Base-by-base conservation (phyloP, 306 rosid species). In the Inga leiocalycina region DNA sequence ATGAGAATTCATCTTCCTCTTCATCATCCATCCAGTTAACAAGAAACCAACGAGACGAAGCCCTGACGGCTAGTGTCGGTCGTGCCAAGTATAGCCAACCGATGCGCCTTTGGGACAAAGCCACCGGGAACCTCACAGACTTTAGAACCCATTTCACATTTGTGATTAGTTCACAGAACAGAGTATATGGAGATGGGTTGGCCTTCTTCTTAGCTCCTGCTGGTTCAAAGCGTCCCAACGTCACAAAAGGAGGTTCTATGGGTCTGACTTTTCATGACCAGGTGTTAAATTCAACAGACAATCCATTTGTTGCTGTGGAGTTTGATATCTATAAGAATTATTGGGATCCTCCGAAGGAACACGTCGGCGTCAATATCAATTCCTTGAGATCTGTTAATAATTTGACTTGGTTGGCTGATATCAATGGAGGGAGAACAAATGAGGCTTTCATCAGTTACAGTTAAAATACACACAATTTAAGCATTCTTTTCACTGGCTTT, bases 141-240 rank as follows among this genome's bases (percentile, higher is more conserved):
- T 52, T 52, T 22, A 52, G 8, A 17, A 52, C 59, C n/a, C 22
- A 17, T 52, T 52, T 52, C 59, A 52, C 12, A 11, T 56, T 56
- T 56, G 62, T 56, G 62, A 56, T 20, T 17, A 16, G 59, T 52
- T 52, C 59, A 17, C 1, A 16, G 59, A 16, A 6, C 0, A 52
- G 5, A 52, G 0, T 0, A 0, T 85, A 81, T 71, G 95, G 64
- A 27, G 89, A 89, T 46, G 95, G 90, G 4, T 22, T 24, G 46
- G 24, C 72, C 13, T 35, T 35, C 22, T 67, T 61, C 67, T 61
- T 24, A 24, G 67, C 67, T 37, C 67, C 67, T 10, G 67, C 67
- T 22, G 67, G 67, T 61, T 61, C 67, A 61, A 61, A 24, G 35
- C 67, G 24, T 24, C 67, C 67, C 67, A 61, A 24, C 11, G 37